Conservation (phyloP, 2,329 filamentous ascomycete genomes). For the Gaeumannomyces sp. region DNA sequence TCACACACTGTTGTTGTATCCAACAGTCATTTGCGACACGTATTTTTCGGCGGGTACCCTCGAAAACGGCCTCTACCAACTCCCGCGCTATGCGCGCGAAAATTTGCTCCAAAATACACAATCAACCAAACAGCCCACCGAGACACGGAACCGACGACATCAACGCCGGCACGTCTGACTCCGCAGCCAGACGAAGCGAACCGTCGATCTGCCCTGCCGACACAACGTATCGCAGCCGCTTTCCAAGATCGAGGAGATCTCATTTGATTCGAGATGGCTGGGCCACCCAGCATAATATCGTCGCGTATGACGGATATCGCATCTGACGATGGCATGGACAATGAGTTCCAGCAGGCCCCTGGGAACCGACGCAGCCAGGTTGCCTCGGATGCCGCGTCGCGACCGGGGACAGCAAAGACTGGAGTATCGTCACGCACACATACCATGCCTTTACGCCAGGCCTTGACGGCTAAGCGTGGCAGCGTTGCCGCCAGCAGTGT, state of each 20-base stretch:
- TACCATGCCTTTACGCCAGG: constrained; percentile 49
- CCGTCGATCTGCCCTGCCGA: background rate
- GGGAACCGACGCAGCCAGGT: constrained; percentile 30
- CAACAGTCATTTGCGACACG: background rate
- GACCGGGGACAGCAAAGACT: constrained; percentile 49
- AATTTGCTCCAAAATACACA: background rate
- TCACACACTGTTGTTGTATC: background rate
- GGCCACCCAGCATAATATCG: constrained; percentile 61
- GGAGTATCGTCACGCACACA: constrained; percentile 44
- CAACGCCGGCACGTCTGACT: background rate
- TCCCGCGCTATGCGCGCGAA: background rate
- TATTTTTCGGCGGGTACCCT: background rate
- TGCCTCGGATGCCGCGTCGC: constrained; percentile 38
- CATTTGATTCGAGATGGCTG: constrained; percentile 27
- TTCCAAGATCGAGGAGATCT: constrained; percentile 16
- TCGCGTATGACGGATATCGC: constrained; percentile 64
- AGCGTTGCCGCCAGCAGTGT: constrained; percentile 32
- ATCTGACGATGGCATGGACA: constrained; percentile 48
- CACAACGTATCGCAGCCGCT: background rate
- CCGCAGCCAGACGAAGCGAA: background rate
- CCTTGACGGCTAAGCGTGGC: constrained; percentile 37
- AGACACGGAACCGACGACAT: background rate
- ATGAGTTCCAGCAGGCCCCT: constrained; percentile 27
- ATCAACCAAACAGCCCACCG: background rate
- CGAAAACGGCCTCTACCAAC: background rate